Percentiles rank a stretch among this genome's conserved stretches.
These are phyloP conservation scores for Imleria badia DNA, from an alignment of 768 basidiomycete genomes.

Conservation along the genomic window DNA sequence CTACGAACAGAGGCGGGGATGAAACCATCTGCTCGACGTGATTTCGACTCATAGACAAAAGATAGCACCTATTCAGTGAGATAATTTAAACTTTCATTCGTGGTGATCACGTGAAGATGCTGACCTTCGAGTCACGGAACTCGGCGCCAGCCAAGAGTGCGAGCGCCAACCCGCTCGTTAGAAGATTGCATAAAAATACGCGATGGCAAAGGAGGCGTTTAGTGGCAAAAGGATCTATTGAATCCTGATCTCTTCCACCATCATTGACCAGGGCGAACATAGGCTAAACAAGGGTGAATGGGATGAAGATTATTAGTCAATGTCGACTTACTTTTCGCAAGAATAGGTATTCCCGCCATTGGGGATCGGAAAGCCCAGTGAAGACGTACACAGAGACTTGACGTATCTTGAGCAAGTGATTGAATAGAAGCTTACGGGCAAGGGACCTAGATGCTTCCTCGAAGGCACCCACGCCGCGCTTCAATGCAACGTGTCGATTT, in stretches of 20 bases:
- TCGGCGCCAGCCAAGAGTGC: slow-evolving; percentile 52
- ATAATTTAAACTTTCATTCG: background rate
- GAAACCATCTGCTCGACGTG: slow-evolving; percentile 15
- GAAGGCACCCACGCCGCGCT: slow-evolving; percentile 37
- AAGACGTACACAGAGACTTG: slow-evolving; percentile 48
- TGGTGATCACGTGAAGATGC: background rate
- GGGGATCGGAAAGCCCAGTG: slow-evolving; percentile 41
- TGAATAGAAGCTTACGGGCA: slow-evolving; percentile 50
- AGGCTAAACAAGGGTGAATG: slow-evolving; percentile 42
- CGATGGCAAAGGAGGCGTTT: slow-evolving; percentile 47
- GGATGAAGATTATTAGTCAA: background rate
- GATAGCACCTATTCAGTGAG: slow-evolving; percentile 48
- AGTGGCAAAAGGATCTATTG: slow-evolving; percentile 9
- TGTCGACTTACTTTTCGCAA: slow-evolving; percentile 39
- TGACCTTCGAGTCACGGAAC: slow-evolving; percentile 64
- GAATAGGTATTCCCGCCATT: slow-evolving; percentile 48
- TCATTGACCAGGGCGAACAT: slow-evolving; percentile 67
- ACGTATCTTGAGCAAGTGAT: slow-evolving; percentile 44
- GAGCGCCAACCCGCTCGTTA: slow-evolving; percentile 50
- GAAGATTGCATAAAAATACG: slow-evolving; percentile 46
- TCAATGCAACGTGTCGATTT: slow-evolving; percentile 42
- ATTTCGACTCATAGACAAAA: slow-evolving; percentile 52
- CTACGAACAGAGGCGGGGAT: slow-evolving; percentile 8
- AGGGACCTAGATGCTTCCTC: slow-evolving; percentile 47
- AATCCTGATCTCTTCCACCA: slow-evolving; percentile 36